Evolutionary conservation across 306 rosid species (phyloP), one percentile per base, ranked within the genome.

Genomic region (Cicer pinnatifidum): DNA sequence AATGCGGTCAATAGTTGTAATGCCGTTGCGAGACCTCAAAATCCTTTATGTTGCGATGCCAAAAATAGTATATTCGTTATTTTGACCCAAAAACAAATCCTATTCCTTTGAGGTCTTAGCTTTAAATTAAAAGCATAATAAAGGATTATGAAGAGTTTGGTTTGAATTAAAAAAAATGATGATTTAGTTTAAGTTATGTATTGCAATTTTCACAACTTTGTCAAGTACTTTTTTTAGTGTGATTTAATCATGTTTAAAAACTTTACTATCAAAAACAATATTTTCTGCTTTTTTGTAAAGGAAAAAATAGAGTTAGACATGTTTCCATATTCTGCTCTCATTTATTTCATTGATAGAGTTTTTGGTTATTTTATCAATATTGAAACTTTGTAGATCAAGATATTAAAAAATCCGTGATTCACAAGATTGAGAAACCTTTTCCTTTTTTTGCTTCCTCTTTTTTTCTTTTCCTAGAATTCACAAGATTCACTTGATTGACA

Each of bases 371-470:
- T 64, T 38, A 61, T 69, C 78, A 73, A 15, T 77, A 77, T 81
- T 71, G 70, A 57, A 75, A 73, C 84, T 82, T 84, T 72, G 82
- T 76, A 71, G 87, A 83, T 83, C 83, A 45, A 46, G 66, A 79
- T 65, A 28, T 80, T 79, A 8, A 73, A 54, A 82, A 76, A 57
- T 87, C 97, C 85, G 91, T 94, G 99, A 88, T 80, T 89, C 99
- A 91, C 89, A 87, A 73, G 96, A 78, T 85, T 79, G 72, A 75
- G 86, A 70, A 78, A 23, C 54, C 73, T 75, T 78, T 81, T 9
- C 48, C 47, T 50, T 67, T 46, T 71, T 65, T 28, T 28, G 35
- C 9, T 37, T n/a, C 54, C 20, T 72, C 19, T 69, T 48, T 38
- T 43, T 61, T 12, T 28, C 35, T 28, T 28, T 28, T n/a, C 35